Conservation (phyloP, 192 early-diverging fungal genomes). For the Radiomyces spectabilis region DNA sequence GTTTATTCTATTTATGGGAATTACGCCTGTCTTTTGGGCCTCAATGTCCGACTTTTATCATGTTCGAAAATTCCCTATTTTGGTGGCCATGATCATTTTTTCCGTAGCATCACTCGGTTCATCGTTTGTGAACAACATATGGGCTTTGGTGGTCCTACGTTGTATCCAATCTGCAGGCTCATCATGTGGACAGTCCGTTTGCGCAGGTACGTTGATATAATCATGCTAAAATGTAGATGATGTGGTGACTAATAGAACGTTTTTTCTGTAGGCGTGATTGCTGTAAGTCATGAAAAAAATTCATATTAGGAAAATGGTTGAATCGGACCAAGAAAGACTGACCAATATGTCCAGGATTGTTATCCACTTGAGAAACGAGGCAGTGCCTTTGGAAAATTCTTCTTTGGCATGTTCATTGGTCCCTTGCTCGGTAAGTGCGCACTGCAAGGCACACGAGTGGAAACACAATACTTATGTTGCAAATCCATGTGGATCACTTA, state of each 20-base stretch:
- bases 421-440: constrained; percentile 8
- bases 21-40: constrained; percentile 32
- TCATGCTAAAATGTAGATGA: too few species aligned
- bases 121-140: constrained; percentile 25
- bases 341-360: constrained; percentile 15
- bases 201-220: too few species aligned
- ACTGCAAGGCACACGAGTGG: neutral
- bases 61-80: constrained; percentile 32
- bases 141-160: constrained; percentile 27
- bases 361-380: constrained; percentile 21
- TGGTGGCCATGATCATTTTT: constrained; percentile 29
- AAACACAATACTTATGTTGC: neutral
- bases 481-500: neutral
- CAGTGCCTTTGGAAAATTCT: constrained; percentile 24
- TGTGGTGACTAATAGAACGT: too few species aligned
- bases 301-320: neutral
- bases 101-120: constrained; percentile 32
- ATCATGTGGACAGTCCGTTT: constrained; percentile 28
- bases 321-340: neutral
- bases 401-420: constrained; percentile 21
- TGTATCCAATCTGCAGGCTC: constrained; percentile 36
- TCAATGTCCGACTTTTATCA: constrained; percentile 33
- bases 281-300: constrained; percentile 15
- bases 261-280: too few species aligned
- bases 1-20: constrained; percentile 38